Base-by-base conservation (phyloP, 768 basidiomycete genomes). In the Psilocybe subaeruginosa region DNA sequence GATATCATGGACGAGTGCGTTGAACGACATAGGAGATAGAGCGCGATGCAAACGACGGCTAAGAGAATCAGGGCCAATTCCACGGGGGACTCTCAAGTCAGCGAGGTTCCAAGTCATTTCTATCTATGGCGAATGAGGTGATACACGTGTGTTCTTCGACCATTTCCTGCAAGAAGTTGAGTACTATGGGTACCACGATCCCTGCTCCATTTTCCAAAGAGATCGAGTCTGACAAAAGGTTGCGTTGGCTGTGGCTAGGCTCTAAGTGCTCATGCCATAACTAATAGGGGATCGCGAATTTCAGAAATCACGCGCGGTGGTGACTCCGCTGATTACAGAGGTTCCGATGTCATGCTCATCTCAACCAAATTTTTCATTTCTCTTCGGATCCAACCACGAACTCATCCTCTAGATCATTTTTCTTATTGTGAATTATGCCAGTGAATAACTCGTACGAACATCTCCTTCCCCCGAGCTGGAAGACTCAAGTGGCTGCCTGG, bases 401-500 rank as follows among this genome's bases (percentile, higher is more conserved):
- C 37, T 2, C 37, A 39, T 14, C 14, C 37, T 39, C 14, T 14
- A 39, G 8, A 39, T 39, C 37, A 39, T 39, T 39, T 39, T 39
- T 23, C 23, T 23, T 23, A 23, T 23, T 23, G 23, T 35, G 41
- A n/a, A 54, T 16, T 9, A 64, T 64, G 63, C 43, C 59, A 31
- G 27, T 27, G 39, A 46, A 33, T 31, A 80, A 77, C 47, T 77
- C 76, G 4, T 80, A 78, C 61, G 84, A 83, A 57, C 83, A 98
- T 71, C 81, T 98, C n/a, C 83, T 99, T 8, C 95, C 97, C 33
- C 93, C 95, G 0, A 93, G 89, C 69, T 99, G 96, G 97, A 94
- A 91, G 73, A 68, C 84, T 1, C 88, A 93, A 64, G 84, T 99
- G 56, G 77, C 82, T 2, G 77, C 72, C 12, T 99, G 97, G 97